Conservation (phyloP, 2,329 filamentous ascomycete genomes). For the Pestalotiopsis sp. region DNA sequence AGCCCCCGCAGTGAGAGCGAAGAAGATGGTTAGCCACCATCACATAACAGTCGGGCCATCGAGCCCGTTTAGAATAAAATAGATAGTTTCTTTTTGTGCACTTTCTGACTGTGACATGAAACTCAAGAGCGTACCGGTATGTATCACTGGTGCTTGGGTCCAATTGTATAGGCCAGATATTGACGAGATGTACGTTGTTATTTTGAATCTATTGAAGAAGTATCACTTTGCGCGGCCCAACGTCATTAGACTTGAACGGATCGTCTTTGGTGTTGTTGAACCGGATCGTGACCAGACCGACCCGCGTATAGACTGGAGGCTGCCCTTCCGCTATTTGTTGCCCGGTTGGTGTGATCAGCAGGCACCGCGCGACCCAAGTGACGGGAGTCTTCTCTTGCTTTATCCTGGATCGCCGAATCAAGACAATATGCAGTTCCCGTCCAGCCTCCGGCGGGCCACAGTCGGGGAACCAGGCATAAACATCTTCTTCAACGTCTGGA, state of each 20-base stretch:
- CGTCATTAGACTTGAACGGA: constrained; percentile 3
- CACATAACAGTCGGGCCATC: not conserved
- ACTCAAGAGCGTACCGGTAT: too few species aligned
- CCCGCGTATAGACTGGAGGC: not conserved
- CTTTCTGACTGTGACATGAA: too few species aligned
- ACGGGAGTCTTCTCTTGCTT: not conserved
- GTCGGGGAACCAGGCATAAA: constrained; percentile 9
- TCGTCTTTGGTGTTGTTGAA: not conserved
- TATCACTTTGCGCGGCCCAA: not conserved
- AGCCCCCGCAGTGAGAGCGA: too few species aligned
- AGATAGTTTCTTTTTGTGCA: too few species aligned
- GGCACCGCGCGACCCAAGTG: constrained; percentile 1
- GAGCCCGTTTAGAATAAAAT: not conserved
- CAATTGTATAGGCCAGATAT: too few species aligned
- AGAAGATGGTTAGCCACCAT: not conserved
- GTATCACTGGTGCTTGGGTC: not conserved
- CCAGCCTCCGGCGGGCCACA: not conserved
- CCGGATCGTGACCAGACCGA: constrained; percentile 5
- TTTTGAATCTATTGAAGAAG: not conserved
- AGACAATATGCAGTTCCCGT: not conserved
- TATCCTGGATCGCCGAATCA: not conserved
- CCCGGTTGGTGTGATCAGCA: not conserved
- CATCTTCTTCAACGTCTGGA: not conserved
- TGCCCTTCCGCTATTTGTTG: not conserved
- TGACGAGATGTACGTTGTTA: too few species aligned